Evolutionary conservation across 805 yeast genomes (phyloP).

Genomic region (Cyberlindnera bimundalis): DNA sequence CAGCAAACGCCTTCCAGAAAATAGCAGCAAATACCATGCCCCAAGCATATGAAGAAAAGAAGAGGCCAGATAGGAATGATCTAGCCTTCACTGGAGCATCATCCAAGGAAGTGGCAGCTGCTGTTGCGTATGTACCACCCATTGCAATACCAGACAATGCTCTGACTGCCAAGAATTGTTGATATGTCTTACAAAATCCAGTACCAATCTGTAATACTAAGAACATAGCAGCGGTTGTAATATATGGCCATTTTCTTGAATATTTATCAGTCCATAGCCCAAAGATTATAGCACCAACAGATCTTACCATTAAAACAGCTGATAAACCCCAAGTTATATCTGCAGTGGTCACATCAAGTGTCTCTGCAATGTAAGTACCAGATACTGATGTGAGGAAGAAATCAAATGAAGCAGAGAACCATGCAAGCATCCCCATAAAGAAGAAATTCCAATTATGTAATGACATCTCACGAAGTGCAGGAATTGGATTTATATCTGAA

Average conservation of each 20-base stretch:
- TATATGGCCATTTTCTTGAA: conserved; percentile 69
- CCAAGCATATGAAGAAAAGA: conserved; percentile 57
- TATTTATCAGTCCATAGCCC: conserved; percentile 60
- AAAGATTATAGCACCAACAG: conserved; percentile 66
- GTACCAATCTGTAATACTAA: conserved; percentile 58
- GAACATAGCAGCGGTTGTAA: conserved; percentile 48
- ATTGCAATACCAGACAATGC: conserved; percentile 57
- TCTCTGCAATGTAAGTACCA: conserved; percentile 47
- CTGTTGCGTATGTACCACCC: conserved; percentile 48
- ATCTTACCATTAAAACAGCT: conserved; percentile 66
- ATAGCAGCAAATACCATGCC: conserved; percentile 64
- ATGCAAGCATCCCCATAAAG: conserved; percentile 55
- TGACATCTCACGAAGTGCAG: conserved; percentile 37
- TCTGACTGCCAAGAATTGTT: conserved; percentile 59
- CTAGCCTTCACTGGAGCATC: conserved; percentile 61
- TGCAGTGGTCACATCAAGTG: conserved; percentile 41
- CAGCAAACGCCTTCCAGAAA: conserved; percentile 59
- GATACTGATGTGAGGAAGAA: conserved; percentile 64
- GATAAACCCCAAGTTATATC: conserved; percentile 73
- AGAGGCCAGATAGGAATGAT: conserved; percentile 60
- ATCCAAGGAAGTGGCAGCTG: conserved; percentile 48
- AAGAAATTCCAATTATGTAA: conserved; percentile 53
- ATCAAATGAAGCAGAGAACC: conserved; percentile 75
- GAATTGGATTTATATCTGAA: conserved; percentile 42
- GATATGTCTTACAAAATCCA: conserved; percentile 54